These are phyloP conservation scores for Albatrellus ellisii DNA, from an alignment of 768 basidiomycete species.

Conservation along the genomic window DNA sequence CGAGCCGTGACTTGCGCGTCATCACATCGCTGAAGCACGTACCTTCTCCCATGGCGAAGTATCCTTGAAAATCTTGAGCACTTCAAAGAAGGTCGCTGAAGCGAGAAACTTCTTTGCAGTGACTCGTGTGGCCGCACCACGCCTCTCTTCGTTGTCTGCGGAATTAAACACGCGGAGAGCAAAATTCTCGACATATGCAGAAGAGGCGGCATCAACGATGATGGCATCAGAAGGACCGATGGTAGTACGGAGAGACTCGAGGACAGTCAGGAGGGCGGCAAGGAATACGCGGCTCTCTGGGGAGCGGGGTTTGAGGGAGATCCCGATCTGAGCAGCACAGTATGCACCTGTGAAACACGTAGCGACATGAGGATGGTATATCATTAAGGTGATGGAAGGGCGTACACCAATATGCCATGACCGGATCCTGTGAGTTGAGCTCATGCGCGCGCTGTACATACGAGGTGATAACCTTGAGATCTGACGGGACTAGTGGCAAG, in stretches of 20 bases:
- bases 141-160: slow-evolving; percentile 88
- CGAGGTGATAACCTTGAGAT: slow-evolving; percentile 58
- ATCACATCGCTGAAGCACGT: not conserved
- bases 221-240: slow-evolving; percentile 70
- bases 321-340: slow-evolving; percentile 83
- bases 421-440: slow-evolving; percentile 65
- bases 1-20: not conserved
- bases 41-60: slow-evolving; percentile 11
- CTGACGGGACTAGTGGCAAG: slow-evolving; percentile 43
- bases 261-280: slow-evolving; percentile 54
- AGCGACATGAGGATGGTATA: not conserved
- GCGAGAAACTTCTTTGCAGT: slow-evolving; percentile 95
- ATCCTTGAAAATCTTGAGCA: slow-evolving; percentile 54
- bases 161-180: slow-evolving; percentile 76
- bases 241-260: slow-evolving; percentile 72
- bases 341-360: slow-evolving; percentile 52
- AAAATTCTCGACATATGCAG: slow-evolving; percentile 92
- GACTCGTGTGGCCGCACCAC: slow-evolving; percentile 63
- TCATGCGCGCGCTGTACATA: slow-evolving; percentile 89
- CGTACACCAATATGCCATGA: slow-evolving; percentile 95
- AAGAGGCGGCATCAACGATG: slow-evolving; percentile 67
- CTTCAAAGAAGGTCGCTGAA: slow-evolving; percentile 88
- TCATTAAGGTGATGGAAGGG: slow-evolving; percentile 9
- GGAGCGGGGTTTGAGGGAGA: slow-evolving; percentile 60
- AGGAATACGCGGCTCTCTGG: slow-evolving; percentile 52